Conservation (phyloP, 306 rosid genomes). For the Quercus ilex region DNA sequence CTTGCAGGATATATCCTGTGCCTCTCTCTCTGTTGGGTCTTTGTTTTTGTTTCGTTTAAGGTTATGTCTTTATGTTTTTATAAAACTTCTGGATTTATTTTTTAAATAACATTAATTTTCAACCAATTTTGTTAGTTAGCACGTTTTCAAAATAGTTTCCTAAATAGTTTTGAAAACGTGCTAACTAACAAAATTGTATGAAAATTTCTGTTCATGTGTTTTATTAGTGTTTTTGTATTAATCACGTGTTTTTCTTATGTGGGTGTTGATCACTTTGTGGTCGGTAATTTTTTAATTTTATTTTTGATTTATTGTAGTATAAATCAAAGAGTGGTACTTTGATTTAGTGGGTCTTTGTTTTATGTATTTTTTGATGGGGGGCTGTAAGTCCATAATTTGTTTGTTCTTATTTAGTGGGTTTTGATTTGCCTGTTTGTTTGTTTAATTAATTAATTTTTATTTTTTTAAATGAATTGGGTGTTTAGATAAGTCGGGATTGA, state of each 20-base stretch:
- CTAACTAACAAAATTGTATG: too few relatives aligned
- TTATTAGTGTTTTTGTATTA: neutral
- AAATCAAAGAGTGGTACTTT: too few relatives aligned
- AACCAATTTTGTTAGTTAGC: too few relatives aligned
- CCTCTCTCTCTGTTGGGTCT: too few relatives aligned
- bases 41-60: too few relatives aligned
- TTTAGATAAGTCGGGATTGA: slow-evolving; percentile 84
- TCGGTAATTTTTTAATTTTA: neutral
- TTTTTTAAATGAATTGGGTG: neutral
- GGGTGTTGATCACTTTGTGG: neutral
- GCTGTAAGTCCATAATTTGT: neutral
- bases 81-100: neutral
- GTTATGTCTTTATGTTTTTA: too few relatives aligned
- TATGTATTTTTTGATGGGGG: neutral
- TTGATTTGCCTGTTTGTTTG: neutral
- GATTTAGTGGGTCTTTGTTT: too few relatives aligned
- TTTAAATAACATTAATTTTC: too few relatives aligned
- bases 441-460: neutral
- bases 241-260: neutral
- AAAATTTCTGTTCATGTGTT: neutral
- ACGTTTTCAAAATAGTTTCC: too few relatives aligned
- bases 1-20: too few relatives aligned
- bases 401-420: neutral
- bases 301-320: neutral
- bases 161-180: too few relatives aligned